Percentiles rank a stretch among this genome's conserved stretches.
Evolutionary conservation across 108 stramenopile species (phyloP).

Genomic region (Schizochytrium sp.): DNA sequence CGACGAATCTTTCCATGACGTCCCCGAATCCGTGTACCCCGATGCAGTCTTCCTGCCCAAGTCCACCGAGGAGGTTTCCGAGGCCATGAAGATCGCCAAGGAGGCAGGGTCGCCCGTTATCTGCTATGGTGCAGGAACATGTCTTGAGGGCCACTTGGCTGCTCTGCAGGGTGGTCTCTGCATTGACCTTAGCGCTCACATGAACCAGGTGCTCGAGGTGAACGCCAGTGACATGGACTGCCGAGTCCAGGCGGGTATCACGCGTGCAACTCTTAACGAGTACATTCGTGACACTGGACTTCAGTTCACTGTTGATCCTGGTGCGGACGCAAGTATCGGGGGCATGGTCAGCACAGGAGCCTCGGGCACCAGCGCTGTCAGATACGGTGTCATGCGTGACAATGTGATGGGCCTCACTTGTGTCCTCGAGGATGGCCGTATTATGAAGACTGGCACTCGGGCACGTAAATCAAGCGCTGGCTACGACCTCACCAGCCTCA

Average conservation of each 20-base stretch:
- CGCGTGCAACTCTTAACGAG: slow-evolving; percentile 81
- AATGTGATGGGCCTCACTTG: slow-evolving; percentile 85
- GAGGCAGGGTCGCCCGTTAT: slow-evolving; percentile 83
- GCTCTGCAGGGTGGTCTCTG: slow-evolving; percentile 68
- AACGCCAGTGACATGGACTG: slow-evolving; percentile 72
- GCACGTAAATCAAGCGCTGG: slow-evolving; percentile 88
- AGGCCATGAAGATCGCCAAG: slow-evolving; percentile 77
- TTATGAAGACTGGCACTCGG: slow-evolving; percentile 73
- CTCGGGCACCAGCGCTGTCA: slow-evolving; percentile 92
- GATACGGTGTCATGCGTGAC: slow-evolving; percentile 93
- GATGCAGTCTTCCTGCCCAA: slow-evolving; percentile 82
- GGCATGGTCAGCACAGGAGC: slow-evolving; percentile 86
- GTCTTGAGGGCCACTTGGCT: slow-evolving; percentile 87
- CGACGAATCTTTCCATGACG: slow-evolving; percentile 77
- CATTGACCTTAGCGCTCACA: slow-evolving; percentile 54
- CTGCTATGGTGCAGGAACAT: slow-evolving; percentile 92
- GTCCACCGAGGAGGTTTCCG: slow-evolving; percentile 81
- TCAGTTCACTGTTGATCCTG: slow-evolving; percentile 94
- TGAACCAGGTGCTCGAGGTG: slow-evolving; percentile 68
- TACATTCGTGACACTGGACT: slow-evolving; percentile 78
- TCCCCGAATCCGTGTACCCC: slow-evolving; percentile 79
- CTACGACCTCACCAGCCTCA: slow-evolving; percentile 86
- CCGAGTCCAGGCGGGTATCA: slow-evolving; percentile 76
- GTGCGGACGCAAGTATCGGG: slow-evolving; percentile 93
- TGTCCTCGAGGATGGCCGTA: slow-evolving; percentile 83